Evolutionary conservation across 305 asterid species (phyloP).

Genomic region (Ajuga reptans): DNA sequence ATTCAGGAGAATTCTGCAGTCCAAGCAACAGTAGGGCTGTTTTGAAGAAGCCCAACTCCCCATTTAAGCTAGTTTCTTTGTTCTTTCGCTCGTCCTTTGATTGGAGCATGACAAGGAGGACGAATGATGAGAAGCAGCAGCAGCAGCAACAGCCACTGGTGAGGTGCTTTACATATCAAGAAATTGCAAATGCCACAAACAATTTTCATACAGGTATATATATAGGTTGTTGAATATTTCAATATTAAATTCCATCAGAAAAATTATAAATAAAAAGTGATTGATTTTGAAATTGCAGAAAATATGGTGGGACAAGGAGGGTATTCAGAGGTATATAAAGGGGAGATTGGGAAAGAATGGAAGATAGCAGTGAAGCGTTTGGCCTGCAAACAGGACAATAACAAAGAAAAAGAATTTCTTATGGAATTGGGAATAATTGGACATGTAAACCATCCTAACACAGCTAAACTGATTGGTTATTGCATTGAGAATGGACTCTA

Average conservation of each 20-base stretch:
- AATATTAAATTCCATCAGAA: too few relatives aligned
- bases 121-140: slow-evolving; percentile 28
- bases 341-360: slow-evolving; percentile 39
- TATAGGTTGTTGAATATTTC: background rate
- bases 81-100: slow-evolving; percentile 32
- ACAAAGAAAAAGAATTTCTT: slow-evolving; percentile 70
- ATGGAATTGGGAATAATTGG: slow-evolving; percentile 70
- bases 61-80: slow-evolving; percentile 39
- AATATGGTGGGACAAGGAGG: slow-evolving; percentile 89
- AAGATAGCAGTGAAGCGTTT: slow-evolving; percentile 65
- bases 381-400: slow-evolving; percentile 37
- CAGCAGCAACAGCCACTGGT: slow-evolving; percentile 33
- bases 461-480: slow-evolving; percentile 60
- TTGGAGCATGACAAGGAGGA: slow-evolving; percentile 28
- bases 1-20: slow-evolving; percentile 33
- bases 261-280: too few relatives aligned
- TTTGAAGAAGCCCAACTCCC: slow-evolving; percentile 35
- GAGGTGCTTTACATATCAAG: slow-evolving; percentile 53
- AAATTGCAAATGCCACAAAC: slow-evolving; percentile 56
- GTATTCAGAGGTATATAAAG: slow-evolving; percentile 69
- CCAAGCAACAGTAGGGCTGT: background rate
- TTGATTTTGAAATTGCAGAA: slow-evolving; percentile 30
- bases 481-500: slow-evolving; percentile 75
- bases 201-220: slow-evolving; percentile 49
- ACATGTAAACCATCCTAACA: slow-evolving; percentile 66